phyloP scores from a whole-genome alignment of 2,329 filamentous ascomycete species.

The Aspergillus quadrilineatus region DNA sequence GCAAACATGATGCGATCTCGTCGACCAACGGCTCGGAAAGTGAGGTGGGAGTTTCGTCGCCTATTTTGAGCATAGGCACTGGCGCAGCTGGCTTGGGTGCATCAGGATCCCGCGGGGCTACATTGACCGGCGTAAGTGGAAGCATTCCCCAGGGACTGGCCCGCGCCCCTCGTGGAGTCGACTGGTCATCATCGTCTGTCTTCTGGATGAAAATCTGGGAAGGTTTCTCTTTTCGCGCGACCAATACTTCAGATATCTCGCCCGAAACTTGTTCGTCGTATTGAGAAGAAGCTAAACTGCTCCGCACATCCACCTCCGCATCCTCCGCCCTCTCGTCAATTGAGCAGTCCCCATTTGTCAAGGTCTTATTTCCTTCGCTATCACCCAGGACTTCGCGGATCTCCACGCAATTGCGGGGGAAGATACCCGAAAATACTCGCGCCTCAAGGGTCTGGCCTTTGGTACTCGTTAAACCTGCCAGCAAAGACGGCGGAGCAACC shows the following conservation, averaged over 20 bases:
- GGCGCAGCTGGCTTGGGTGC: slow-evolving; percentile 76
- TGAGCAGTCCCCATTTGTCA: slow-evolving; percentile 35
- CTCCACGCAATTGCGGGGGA: slow-evolving; percentile 91
- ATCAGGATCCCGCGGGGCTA: slow-evolving; percentile 59
- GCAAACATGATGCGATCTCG: slow-evolving; percentile 92
- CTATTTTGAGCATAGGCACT: slow-evolving; percentile 95
- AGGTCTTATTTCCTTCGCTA: slow-evolving; percentile 47
- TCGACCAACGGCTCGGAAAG: slow-evolving; percentile 87
- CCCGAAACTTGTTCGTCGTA: slow-evolving; percentile 25
- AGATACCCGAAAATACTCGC: slow-evolving; percentile 97
- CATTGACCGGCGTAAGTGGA: slow-evolving; percentile 32
- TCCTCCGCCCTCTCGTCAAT: slow-evolving; percentile 38
- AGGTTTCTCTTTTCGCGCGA: slow-evolving; percentile 41
- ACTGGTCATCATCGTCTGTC: slow-evolving; percentile 34
- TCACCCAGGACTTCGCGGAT: slow-evolving; percentile 89
- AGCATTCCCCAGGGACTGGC: slow-evolving; percentile 27
- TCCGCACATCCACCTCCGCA: slow-evolving; percentile 29
- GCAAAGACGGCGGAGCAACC: slow-evolving; percentile 86
- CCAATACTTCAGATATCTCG: slow-evolving; percentile 35
- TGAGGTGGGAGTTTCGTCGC: slow-evolving; percentile 92
- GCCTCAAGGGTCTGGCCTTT: slow-evolving; percentile 93
- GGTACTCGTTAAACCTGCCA: slow-evolving; percentile 85
- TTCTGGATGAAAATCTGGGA: slow-evolving; percentile 42
- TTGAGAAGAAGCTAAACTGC: slow-evolving; percentile 30
- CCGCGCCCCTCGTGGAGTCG: slow-evolving; percentile 32